Evolutionary conservation across 2,329 filamentous ascomycete species (phyloP).

Genomic region (Fusarium subtropicale): DNA sequence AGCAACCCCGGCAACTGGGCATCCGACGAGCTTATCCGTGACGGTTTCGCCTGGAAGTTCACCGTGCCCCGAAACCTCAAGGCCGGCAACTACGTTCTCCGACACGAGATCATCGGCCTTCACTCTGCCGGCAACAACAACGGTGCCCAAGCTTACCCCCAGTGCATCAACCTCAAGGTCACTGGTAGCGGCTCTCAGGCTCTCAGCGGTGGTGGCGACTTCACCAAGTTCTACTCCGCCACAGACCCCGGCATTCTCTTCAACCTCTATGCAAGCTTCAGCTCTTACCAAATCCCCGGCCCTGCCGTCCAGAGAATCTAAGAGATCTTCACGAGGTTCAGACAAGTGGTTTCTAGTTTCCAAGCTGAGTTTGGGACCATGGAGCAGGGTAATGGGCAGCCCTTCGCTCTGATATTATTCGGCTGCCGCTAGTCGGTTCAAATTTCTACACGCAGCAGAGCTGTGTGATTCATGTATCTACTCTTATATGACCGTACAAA

Average conservation of each 20-base stretch:
- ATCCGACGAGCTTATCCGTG: conserved; percentile 61
- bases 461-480: conserved; percentile 33
- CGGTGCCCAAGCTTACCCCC: conserved; percentile 64
- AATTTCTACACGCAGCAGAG: conserved; percentile 24
- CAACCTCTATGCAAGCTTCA: conserved; percentile 50
- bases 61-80: conserved; percentile 60
- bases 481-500: conserved; percentile 26
- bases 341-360: conserved; percentile 14
- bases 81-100: conserved; percentile 65
- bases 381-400: conserved; percentile 10
- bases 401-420: conserved; percentile 13
- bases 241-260: conserved; percentile 52
- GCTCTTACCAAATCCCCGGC: conserved; percentile 50
- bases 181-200: conserved; percentile 53
- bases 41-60: conserved; percentile 60
- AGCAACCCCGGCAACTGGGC: conserved; percentile 64
- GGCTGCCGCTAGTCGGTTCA: conserved; percentile 29
- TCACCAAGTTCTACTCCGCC: conserved; percentile 53
- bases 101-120: conserved; percentile 67
- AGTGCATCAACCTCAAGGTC: conserved; percentile 63
- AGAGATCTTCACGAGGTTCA: not conserved
- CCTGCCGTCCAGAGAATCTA: conserved; percentile 39
- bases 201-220: conserved; percentile 48
- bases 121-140: conserved; percentile 58
- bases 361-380: not conserved